These are phyloP conservation scores for Oryza glumipatula DNA, from an alignment of 176 grass and related monocot genomes.

Conservation along the genomic window DNA sequence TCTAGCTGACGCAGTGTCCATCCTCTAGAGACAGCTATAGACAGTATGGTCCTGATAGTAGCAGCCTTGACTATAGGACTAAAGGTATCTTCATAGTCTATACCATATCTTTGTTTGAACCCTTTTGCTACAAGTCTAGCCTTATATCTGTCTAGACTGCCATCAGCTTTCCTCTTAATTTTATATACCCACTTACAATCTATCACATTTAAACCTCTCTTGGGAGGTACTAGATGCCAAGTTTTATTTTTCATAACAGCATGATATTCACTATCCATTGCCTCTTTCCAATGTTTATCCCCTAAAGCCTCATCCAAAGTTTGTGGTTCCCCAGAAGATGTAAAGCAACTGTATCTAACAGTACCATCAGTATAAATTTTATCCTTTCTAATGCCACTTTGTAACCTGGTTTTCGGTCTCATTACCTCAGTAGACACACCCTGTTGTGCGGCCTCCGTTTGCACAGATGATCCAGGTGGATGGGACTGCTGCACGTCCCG, in stretches of 20 bases:
- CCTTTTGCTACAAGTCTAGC: background rate
- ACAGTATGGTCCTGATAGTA: background rate
- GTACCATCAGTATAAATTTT: too few species aligned
- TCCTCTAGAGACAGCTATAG: too few species aligned
- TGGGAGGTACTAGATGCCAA: background rate
- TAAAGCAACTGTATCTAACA: too few species aligned
- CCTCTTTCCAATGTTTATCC: background rate
- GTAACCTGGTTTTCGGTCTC: too few species aligned
- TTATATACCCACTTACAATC: slow-evolving; percentile 12
- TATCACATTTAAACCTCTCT: background rate
- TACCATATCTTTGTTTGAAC: background rate
- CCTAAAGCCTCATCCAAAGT: background rate
- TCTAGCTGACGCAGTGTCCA: background rate
- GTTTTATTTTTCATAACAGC: background rate
- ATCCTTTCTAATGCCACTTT: too few species aligned
- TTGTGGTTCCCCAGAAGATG: too few species aligned
- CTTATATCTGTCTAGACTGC: background rate
- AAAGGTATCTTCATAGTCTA: background rate
- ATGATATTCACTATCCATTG: background rate
- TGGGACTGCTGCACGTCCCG: too few species aligned
- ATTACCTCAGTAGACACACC: too few species aligned
- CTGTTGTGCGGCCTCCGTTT: too few species aligned
- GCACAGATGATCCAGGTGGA: too few species aligned
- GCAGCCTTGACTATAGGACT: background rate
- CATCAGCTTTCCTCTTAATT: background rate